Conservation (phyloP, 345 rosid species). For the Lepidium sativum region DNA sequence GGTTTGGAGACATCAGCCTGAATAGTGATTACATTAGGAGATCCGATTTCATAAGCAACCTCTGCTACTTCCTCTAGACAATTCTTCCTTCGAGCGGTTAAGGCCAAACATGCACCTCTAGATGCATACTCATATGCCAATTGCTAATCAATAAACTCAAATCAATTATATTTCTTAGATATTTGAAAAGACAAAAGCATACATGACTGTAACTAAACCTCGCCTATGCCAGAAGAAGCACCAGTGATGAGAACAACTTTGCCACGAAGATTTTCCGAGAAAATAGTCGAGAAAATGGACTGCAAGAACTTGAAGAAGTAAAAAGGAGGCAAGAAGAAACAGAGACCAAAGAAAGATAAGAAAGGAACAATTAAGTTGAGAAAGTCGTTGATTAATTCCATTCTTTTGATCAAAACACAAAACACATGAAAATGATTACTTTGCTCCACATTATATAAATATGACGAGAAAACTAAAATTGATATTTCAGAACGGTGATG, state of each 20-base stretch:
- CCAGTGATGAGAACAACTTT: conserved; percentile 59
- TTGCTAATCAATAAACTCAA: conserved; percentile 23
- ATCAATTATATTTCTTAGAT: neutral
- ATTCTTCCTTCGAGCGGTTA: conserved; percentile 36
- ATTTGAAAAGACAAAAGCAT: too few relatives aligned
- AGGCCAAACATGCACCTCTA: conserved; percentile 49
- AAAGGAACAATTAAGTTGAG: conserved; percentile 44
- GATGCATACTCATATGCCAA: conserved; percentile 51
- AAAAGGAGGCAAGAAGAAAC: conserved; percentile 42
- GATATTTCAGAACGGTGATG: conserved; percentile 11
- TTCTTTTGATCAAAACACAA: conserved; percentile 5
- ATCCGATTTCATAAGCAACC: conserved; percentile 37
- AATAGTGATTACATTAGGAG: conserved; percentile 41
- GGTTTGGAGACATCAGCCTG: conserved; percentile 40
- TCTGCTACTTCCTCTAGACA: conserved; percentile 39
- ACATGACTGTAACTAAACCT: conserved; percentile 27
- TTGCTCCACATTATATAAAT: neutral
- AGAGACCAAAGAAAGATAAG: conserved; percentile 38
- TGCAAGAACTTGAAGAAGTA: conserved; percentile 33
- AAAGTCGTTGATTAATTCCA: conserved; percentile 40
- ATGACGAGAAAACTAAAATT: neutral
- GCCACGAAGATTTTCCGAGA: conserved; percentile 36
- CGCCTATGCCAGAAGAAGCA: conserved; percentile 66
- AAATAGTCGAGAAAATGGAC: conserved; percentile 23
- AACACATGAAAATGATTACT: neutral